Percentiles rank a stretch among this genome's conserved stretches.
Evolutionary conservation across 2,329 filamentous ascomycete genomes (phyloP).

Genomic region (Aspergillus fijiensis): DNA sequence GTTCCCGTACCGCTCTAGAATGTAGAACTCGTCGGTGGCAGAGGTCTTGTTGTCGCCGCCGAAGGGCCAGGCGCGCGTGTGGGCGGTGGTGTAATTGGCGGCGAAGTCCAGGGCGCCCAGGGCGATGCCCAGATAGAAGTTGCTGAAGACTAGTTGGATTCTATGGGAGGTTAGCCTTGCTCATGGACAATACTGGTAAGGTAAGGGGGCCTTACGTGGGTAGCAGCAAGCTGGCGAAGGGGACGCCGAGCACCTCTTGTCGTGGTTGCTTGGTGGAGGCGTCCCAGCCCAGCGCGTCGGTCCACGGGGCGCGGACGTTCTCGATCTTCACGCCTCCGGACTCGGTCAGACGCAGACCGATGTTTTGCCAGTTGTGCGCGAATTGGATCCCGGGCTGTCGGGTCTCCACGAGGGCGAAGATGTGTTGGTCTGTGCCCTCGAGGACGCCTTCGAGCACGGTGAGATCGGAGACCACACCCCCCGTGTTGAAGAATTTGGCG

Average conservation of each 20-base stretch:
- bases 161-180: slow-evolving; percentile 25
- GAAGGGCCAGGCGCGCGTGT: slow-evolving; percentile 63
- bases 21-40: slow-evolving; percentile 63
- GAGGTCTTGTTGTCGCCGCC: slow-evolving; percentile 62
- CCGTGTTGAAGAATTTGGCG: slow-evolving; percentile 67
- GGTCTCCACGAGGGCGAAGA: slow-evolving; percentile 62
- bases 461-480: slow-evolving; percentile 64
- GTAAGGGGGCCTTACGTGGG: slow-evolving; percentile 48
- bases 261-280: slow-evolving; percentile 51
- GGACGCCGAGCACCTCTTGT: slow-evolving; percentile 51
- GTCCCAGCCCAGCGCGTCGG: slow-evolving; percentile 63
- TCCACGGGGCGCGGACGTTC: slow-evolving; percentile 58
- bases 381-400: slow-evolving; percentile 56
- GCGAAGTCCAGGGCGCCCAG: slow-evolving; percentile 58
- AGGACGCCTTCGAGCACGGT: slow-evolving; percentile 64
- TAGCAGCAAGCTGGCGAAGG: slow-evolving; percentile 58
- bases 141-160: slow-evolving; percentile 65
- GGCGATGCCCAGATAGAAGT: slow-evolving; percentile 65
- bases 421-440: slow-evolving; percentile 59
- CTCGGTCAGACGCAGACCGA: slow-evolving; percentile 63
- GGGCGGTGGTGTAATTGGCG: slow-evolving; percentile 55
- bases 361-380: slow-evolving; percentile 63
- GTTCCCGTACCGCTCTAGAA: slow-evolving; percentile 64
- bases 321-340: slow-evolving; percentile 63
- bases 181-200: not conserved